Conservation (phyloP, 2,329 filamentous ascomycete species). For the Dothidotthia symphoricarpi region DNA sequence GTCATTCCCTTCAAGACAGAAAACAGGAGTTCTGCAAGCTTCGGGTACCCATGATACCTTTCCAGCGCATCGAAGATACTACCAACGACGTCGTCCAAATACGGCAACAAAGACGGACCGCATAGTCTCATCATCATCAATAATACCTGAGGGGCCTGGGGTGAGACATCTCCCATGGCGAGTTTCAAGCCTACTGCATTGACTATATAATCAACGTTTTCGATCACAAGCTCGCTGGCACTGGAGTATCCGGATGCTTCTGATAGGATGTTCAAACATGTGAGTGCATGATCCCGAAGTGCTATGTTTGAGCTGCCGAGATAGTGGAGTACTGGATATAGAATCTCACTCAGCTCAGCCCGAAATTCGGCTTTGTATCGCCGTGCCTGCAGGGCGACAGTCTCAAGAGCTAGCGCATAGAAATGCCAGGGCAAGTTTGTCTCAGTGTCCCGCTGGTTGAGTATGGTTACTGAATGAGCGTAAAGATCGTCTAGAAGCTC, state of each 20-base stretch:
- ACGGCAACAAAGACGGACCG: conserved; percentile 77
- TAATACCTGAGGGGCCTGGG: conserved; percentile 84
- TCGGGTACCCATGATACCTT: conserved; percentile 88
- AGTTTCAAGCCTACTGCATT: conserved; percentile 87
- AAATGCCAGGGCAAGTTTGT: conserved; percentile 64
- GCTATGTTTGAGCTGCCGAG: conserved; percentile 68
- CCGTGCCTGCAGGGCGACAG: conserved; percentile 71
- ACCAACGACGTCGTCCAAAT: conserved; percentile 84
- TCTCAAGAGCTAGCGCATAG: conserved; percentile 77
- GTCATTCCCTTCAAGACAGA: conserved; percentile 78
- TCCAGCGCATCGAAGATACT: conserved; percentile 93
- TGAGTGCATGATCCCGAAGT: conserved; percentile 78
- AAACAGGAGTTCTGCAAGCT: conserved; percentile 83
- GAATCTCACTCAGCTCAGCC: conserved; percentile 80
- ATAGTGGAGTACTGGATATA: conserved; percentile 90
- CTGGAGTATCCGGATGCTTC: conserved; percentile 69
- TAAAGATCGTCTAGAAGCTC: conserved; percentile 63
- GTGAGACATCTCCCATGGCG: conserved; percentile 88
- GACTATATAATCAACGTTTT: conserved; percentile 94
- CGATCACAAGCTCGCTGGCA: conserved; percentile 76
- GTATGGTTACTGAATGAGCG: conserved; percentile 62
- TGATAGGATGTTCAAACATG: conserved; percentile 78
- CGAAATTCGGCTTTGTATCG: conserved; percentile 68
- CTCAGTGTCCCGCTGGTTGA: conserved; percentile 49
- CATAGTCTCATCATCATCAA: conserved; percentile 92